Percentiles rank a stretch among this genome's conserved stretches.
These are phyloP conservation scores for Globisporangium carolinianum DNA, from an alignment of 352 stramenopile species.

Conservation along the genomic window DNA sequence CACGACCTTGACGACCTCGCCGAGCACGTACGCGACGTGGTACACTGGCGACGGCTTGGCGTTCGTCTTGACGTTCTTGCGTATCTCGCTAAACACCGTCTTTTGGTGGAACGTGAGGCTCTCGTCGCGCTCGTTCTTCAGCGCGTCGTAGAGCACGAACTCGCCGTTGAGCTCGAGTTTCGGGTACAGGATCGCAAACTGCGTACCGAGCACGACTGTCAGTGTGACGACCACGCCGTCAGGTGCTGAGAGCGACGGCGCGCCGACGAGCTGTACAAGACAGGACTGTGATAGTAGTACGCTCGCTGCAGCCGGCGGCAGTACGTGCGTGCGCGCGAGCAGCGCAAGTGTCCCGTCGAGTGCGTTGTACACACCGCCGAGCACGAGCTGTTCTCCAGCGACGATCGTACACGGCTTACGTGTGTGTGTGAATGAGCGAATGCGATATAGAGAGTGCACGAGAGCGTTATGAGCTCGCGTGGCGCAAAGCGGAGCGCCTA, in stretches of 20 bases:
- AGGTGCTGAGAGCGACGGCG: conserved; percentile 10
- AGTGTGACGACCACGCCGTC: conserved; percentile 34
- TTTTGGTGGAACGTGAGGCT: conserved; percentile 57
- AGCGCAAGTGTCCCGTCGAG: conserved; percentile 27
- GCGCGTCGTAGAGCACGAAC: conserved; percentile 46
- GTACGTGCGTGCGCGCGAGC: conserved; percentile 18
- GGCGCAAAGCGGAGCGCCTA: no score
- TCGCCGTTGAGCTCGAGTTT: conserved; percentile 46
- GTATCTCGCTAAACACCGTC: conserved; percentile 44
- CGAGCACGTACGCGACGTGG: no score
- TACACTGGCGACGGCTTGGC: conserved; percentile 35
- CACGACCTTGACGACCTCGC: no score
- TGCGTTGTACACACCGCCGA: conserved; percentile 27
- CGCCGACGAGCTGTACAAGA: conserved; percentile 30
- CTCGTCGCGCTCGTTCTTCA: conserved; percentile 42
- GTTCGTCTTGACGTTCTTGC: conserved; percentile 38
- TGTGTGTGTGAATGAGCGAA: no score
- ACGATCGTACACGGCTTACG: conserved; percentile 1
- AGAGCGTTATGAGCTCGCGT: no score
- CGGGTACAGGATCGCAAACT: conserved; percentile 40
- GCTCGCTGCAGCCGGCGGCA: conserved; percentile 27
- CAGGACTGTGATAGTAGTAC: conserved; percentile 51
- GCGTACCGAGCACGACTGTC: conserved; percentile 24
- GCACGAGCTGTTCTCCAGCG: conserved; percentile 15
- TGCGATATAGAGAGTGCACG: no score